phyloP scores from a whole-genome alignment of 495 filamentous ascomycete genomes.

The Astrothelium macrocarpum region DNA sequence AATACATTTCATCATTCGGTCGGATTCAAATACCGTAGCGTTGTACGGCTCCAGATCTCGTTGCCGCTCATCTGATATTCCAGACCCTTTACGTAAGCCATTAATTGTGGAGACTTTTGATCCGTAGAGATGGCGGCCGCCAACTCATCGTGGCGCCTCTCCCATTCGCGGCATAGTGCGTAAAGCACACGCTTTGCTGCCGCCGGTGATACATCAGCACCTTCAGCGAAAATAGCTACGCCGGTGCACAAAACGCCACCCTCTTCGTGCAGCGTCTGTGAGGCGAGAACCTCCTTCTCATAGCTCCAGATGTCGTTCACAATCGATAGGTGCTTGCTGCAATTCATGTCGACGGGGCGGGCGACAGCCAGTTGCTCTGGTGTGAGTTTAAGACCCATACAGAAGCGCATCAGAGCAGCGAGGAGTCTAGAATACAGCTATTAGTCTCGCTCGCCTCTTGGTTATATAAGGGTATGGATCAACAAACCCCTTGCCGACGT shows the following conservation, averaged over 20 bases:
- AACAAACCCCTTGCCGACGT: constrained; percentile 28
- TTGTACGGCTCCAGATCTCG: constrained; percentile 36
- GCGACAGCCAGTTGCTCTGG: constrained; percentile 7
- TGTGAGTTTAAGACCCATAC: constrained; percentile 28
- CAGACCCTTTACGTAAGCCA: constrained; percentile 31
- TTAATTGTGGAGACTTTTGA: not conserved
- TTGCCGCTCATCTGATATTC: constrained; percentile 36
- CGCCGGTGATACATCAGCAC: not conserved
- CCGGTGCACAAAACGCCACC: constrained; percentile 14
- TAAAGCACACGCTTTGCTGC: not conserved
- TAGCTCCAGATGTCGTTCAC: constrained; percentile 37
- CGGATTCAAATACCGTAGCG: constrained; percentile 1
- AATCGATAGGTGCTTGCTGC: constrained; percentile 31
- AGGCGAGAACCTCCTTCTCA: constrained; percentile 32
- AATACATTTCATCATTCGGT: not conserved
- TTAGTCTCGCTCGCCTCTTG: constrained; percentile 24
- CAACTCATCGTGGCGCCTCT: not conserved
- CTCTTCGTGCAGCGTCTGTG: constrained; percentile 24
- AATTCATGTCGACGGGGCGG: constrained; percentile 24
- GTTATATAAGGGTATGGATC: not conserved
- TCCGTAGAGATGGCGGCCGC: not conserved
- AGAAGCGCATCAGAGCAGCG: constrained; percentile 33
- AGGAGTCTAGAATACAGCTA: constrained; percentile 11
- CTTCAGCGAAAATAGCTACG: not conserved
- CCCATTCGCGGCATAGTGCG: not conserved